A percentile compares a stretch with the other conserved stretches of the same genome.
Evolutionary conservation across 192 early-diverging fungal genomes (phyloP).

Genomic region (Kickxella alabastrina): DNA sequence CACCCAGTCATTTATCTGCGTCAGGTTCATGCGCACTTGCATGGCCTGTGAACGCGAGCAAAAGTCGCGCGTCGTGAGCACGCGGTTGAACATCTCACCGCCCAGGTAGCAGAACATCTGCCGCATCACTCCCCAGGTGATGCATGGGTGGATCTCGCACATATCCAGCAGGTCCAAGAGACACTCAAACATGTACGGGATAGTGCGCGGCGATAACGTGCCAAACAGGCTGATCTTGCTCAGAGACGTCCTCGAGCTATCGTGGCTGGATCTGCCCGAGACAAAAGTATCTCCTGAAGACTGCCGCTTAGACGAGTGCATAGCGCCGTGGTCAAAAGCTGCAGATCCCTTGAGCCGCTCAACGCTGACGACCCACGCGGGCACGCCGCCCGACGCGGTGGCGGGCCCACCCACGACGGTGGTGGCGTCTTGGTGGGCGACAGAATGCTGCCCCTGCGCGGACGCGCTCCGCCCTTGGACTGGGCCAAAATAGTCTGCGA

Average conservation of each 20-base stretch:
- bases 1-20: slow-evolving; percentile 81
- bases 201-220: slow-evolving; percentile 58
- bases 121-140: slow-evolving; percentile 66
- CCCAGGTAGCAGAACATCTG: slow-evolving; percentile 78
- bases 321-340: background rate
- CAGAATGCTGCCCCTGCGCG: slow-evolving; percentile 37
- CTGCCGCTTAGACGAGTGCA: slow-evolving; percentile 14
- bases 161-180: slow-evolving; percentile 62
- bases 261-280: slow-evolving; percentile 29
- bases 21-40: slow-evolving; percentile 81
- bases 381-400: slow-evolving; percentile 30
- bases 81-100: slow-evolving; percentile 79
- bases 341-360: slow-evolving; percentile 11
- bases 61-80: slow-evolving; percentile 71
- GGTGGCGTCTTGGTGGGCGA: slow-evolving; percentile 2
- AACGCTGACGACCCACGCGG: slow-evolving; percentile 31
- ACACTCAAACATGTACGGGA: slow-evolving; percentile 71
- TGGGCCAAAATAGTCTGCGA: slow-evolving; percentile 28
- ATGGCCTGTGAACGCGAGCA: slow-evolving; percentile 76
- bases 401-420: slow-evolving; percentile 11
- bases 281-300: slow-evolving; percentile 52
- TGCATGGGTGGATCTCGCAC: slow-evolving; percentile 71
- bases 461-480: slow-evolving; percentile 20
- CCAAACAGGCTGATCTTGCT: slow-evolving; percentile 19
- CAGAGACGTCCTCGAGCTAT: slow-evolving; percentile 8